Evolutionary conservation across 2,329 filamentous ascomycete genomes (phyloP).

Genomic region (Ophiostoma sp.): DNA sequence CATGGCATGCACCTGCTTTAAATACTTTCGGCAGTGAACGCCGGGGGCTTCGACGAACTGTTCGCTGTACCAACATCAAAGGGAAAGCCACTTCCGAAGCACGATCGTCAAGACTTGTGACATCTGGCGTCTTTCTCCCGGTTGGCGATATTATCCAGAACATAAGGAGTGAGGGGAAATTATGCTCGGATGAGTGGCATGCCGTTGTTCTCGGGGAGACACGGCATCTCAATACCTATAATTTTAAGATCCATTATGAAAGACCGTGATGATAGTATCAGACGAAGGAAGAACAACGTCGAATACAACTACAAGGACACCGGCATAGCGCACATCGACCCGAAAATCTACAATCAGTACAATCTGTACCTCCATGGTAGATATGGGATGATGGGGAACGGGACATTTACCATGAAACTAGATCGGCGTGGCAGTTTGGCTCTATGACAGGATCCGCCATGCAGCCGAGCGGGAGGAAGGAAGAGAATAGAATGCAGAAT

Average conservation of each 20-base stretch:
- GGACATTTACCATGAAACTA: not conserved
- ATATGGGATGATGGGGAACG: not conserved
- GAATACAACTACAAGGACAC: not conserved
- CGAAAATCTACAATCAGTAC: not conserved
- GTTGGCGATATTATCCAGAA: not conserved
- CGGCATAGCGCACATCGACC: not conserved
- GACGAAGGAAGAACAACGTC: too few species aligned
- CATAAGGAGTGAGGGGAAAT: not conserved
- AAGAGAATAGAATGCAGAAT: not conserved
- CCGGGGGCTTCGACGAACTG: not conserved
- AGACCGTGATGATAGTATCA: not conserved
- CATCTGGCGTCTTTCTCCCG: not conserved
- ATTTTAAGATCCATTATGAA: not conserved
- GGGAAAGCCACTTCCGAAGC: not conserved
- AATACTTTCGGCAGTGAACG: not conserved
- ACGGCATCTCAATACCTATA: not conserved
- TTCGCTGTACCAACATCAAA: not conserved
- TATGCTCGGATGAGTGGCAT: not conserved
- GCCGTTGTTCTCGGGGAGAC: not conserved
- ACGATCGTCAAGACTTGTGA: not conserved
- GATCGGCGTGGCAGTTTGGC: not conserved
- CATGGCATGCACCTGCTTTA: not conserved
- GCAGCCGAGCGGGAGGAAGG: not conserved
- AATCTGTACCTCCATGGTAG: not conserved
- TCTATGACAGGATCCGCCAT: not conserved